phyloP scores from a whole-genome alignment of 2,329 filamentous ascomycete genomes.

The Penicillium sp. region DNA sequence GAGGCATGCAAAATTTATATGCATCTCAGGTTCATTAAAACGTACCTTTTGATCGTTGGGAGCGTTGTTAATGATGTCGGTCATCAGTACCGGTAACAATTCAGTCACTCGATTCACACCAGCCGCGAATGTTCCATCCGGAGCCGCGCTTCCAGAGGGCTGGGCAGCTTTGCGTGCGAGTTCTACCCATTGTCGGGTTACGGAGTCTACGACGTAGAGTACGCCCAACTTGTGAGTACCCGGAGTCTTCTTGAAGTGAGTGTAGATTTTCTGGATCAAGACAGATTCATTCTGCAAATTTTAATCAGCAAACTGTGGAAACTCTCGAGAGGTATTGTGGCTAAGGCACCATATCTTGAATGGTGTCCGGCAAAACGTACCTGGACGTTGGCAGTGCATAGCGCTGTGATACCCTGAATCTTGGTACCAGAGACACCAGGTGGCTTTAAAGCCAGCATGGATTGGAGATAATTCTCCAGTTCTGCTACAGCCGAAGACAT shows the following conservation, averaged over 20 bases:
- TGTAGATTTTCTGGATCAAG: constrained; percentile 92
- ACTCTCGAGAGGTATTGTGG: not conserved
- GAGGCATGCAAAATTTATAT: not conserved
- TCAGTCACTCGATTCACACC: constrained; percentile 96
- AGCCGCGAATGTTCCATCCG: constrained; percentile 88
- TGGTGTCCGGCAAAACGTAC: constrained; percentile 45
- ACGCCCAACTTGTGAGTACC: constrained; percentile 96
- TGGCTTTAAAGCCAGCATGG: constrained; percentile 83
- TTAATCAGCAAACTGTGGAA: constrained; percentile 18
- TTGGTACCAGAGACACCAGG: constrained; percentile 91
- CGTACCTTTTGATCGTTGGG: constrained; percentile 97
- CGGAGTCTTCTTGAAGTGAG: constrained; percentile 92
- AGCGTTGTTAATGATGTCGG: constrained; percentile 82
- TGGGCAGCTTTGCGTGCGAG: constrained; percentile 84
- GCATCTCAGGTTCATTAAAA: constrained; percentile 32
- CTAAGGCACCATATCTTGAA: not conserved
- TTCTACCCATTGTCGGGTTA: constrained; percentile 98
- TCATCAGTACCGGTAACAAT: constrained; percentile 87
- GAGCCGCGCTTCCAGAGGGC: constrained; percentile 69
- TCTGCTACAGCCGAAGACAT: constrained; percentile 86
- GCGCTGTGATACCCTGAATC: constrained; percentile 76
- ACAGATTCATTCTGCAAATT: constrained; percentile 75
- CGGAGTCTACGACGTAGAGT: constrained; percentile 99
- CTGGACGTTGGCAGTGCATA: constrained; percentile 87
- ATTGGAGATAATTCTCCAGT: constrained; percentile 82